Percentiles rank a stretch among this genome's conserved stretches.
Evolutionary conservation across 1,284 basidiomycete genomes (phyloP).

Genomic region (Puccinia novopanici): DNA sequence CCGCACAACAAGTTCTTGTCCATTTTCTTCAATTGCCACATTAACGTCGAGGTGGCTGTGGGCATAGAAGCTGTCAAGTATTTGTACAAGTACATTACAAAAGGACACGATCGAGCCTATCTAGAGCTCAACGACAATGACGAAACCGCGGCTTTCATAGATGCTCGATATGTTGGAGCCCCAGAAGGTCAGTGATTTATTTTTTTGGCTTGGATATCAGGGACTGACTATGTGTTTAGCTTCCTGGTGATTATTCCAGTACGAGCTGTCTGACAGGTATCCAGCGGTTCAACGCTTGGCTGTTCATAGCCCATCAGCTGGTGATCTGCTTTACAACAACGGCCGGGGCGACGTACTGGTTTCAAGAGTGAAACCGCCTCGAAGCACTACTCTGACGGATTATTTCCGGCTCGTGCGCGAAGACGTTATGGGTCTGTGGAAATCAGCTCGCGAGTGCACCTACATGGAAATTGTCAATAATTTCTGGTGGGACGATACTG

Average conservation of each 20-base stretch:
- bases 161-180: constrained; percentile 2
- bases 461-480: background rate
- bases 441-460: background rate
- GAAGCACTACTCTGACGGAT: constrained; percentile 5
- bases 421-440: background rate
- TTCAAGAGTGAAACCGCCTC: background rate
- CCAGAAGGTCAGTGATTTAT: constrained; percentile 1
- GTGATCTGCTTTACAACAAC: too few species aligned
- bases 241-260: constrained; percentile 60
- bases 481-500: background rate
- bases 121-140: background rate
- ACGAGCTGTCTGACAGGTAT: constrained; percentile 56
- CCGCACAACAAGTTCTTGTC: too few species aligned
- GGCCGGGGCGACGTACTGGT: background rate
- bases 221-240: constrained; percentile 54
- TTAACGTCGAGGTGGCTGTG: constrained; percentile 23
- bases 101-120: background rate
- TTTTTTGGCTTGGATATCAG: too few species aligned
- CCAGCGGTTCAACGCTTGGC: background rate
- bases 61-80: constrained; percentile 21
- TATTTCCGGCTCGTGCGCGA: background rate
- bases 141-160: background rate
- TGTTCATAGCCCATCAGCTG: background rate
- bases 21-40: constrained; percentile 6
- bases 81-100: too few species aligned